Conservation (phyloP, 768 basidiomycete species). For the Ramaria sp. region DNA sequence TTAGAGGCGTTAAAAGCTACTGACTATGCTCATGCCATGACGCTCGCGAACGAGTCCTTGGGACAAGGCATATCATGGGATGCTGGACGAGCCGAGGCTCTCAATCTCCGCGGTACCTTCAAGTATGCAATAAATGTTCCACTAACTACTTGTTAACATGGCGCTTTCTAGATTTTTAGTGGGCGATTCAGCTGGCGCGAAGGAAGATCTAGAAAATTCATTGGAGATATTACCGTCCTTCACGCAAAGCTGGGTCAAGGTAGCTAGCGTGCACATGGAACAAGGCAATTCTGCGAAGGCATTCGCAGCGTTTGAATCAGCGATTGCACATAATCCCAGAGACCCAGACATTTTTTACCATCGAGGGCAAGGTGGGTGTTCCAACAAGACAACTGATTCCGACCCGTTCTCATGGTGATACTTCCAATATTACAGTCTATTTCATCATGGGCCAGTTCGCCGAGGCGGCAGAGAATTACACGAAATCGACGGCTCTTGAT, state of each 20-base stretch:
- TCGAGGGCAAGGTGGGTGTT: constrained; percentile 75
- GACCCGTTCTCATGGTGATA: neutral
- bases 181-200: constrained; percentile 72
- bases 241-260: constrained; percentile 90
- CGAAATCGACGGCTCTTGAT: constrained; percentile 80
- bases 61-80: constrained; percentile 78
- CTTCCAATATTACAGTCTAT: constrained; percentile 41
- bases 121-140: constrained; percentile 38
- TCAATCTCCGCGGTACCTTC: constrained; percentile 93
- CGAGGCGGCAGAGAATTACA: constrained; percentile 84
- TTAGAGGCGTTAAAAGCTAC: constrained; percentile 75
- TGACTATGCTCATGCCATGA: constrained; percentile 74
- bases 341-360: constrained; percentile 99
- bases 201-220: constrained; percentile 71
- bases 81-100: constrained; percentile 69
- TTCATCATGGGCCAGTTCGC: constrained; percentile 91
- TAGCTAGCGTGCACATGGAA: constrained; percentile 97
- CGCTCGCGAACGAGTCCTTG: constrained; percentile 74
- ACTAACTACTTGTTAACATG: neutral
- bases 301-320: constrained; percentile 86
- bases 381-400: neutral
- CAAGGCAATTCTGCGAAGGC: constrained; percentile 71
- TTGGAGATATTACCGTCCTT: constrained; percentile 54
- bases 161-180: constrained; percentile 62
- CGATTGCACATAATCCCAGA: constrained; percentile 66